These are phyloP conservation scores for Capronia coronata DNA, from an alignment of 2,329 filamentous ascomycete species.

Conservation along the genomic window DNA sequence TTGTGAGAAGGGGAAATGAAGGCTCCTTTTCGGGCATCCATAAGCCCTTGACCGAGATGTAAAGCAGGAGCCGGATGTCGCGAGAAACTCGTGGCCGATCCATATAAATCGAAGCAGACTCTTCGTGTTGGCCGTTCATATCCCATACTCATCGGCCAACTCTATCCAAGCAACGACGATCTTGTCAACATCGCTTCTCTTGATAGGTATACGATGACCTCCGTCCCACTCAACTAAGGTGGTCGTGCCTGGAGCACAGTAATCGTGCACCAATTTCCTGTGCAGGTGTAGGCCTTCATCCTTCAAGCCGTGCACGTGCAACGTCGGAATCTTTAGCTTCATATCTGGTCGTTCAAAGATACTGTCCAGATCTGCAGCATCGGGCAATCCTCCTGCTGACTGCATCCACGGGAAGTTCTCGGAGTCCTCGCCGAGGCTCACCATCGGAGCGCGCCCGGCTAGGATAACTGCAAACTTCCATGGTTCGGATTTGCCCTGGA, in stretches of 20 bases:
- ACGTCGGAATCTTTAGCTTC: slow-evolving; percentile 51
- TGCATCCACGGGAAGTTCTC: slow-evolving; percentile 27
- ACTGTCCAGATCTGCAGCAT: slow-evolving; percentile 24
- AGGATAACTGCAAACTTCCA: slow-evolving; percentile 59
- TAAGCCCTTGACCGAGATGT: too few species aligned
- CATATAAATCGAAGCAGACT: neutral
- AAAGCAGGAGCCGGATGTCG: too few species aligned
- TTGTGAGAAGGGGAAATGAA: too few species aligned
- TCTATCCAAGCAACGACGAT: slow-evolving; percentile 50
- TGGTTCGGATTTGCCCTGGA: slow-evolving; percentile 30
- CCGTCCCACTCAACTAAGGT: slow-evolving; percentile 67
- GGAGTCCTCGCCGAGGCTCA: slow-evolving; percentile 31
- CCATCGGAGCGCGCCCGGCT: slow-evolving; percentile 55
- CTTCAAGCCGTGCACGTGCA: slow-evolving; percentile 61
- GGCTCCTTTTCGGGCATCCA: too few species aligned
- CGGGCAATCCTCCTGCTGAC: slow-evolving; percentile 25
- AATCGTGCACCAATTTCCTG: slow-evolving; percentile 50
- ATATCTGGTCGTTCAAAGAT: slow-evolving; percentile 36
- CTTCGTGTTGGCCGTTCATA: slow-evolving; percentile 15
- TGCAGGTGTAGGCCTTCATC: slow-evolving; percentile 58
- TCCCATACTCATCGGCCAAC: slow-evolving; percentile 46
- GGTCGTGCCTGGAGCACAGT: slow-evolving; percentile 51
- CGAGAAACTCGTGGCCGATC: too few species aligned
- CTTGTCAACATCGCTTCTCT: slow-evolving; percentile 56
- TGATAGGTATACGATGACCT: slow-evolving; percentile 63